These are phyloP conservation scores for Puccinellia tenuiflora DNA, from an alignment of 176 grass and related monocot genomes.

Conservation along the genomic window DNA sequence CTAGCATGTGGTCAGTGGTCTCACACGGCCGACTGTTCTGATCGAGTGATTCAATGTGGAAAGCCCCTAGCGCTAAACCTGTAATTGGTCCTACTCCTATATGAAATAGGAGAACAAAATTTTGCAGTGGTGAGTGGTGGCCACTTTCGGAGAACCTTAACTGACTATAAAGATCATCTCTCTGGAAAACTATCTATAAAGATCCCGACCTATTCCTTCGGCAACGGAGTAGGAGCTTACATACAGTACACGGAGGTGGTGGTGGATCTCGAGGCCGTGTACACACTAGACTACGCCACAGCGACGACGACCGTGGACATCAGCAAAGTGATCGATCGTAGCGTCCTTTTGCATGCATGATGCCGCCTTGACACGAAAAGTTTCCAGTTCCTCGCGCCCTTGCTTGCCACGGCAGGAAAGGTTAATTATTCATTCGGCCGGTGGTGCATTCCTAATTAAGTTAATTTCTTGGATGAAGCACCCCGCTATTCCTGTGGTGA, in stretches of 20 bases:
- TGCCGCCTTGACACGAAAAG: conserved; percentile 14
- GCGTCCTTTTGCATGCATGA: not conserved
- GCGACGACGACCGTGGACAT: not conserved
- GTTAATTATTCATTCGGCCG: not conserved
- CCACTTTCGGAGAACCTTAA: not conserved
- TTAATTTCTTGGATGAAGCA: not conserved
- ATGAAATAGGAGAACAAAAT: not conserved
- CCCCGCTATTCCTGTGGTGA: not conserved
- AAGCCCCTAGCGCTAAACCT: not conserved
- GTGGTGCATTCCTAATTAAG: not conserved
- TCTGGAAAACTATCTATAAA: too few relatives aligned
- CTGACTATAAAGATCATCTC: not conserved
- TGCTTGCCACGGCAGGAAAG: conserved; percentile 29
- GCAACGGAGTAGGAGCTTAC: not conserved
- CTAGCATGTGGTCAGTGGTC: not conserved
- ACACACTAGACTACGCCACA: not conserved
- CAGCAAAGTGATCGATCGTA: not conserved
- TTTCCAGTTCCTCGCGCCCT: not conserved
- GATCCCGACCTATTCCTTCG: not conserved
- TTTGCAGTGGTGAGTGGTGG: not conserved
- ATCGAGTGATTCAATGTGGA: not conserved
- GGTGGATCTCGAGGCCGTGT: conserved; percentile 20
- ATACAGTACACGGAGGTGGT: not conserved
- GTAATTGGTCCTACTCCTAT: not conserved
- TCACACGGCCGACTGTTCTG: too few relatives aligned